Percentiles rank a stretch among this genome's conserved stretches.
phyloP scores from a whole-genome alignment of 768 basidiomycete genomes.

The Coprinopsis cinerea region DNA sequence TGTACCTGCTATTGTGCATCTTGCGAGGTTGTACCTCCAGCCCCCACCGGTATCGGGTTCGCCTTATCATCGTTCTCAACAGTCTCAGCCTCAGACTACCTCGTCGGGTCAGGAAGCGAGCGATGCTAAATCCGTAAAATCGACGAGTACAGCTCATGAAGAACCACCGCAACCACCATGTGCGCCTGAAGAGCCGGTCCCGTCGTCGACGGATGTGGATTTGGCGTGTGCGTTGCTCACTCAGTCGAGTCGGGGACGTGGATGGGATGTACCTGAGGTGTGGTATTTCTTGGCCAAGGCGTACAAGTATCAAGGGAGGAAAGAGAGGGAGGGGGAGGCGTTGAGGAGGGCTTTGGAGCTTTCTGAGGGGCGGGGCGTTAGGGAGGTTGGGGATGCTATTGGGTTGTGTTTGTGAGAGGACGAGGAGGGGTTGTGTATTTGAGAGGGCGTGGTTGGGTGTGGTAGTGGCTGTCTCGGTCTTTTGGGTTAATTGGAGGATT shows the following conservation, averaged over 20 bases:
- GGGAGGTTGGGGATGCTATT: slow-evolving; percentile 56
- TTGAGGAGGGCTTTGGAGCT: slow-evolving; percentile 61
- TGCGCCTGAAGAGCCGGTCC: no score
- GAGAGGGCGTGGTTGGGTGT: no score
- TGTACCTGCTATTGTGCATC: slow-evolving; percentile 70
- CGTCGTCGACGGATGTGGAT: slow-evolving; percentile 45
- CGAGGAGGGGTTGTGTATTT: no score
- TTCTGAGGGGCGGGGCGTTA: slow-evolving; percentile 55
- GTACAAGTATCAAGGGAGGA: slow-evolving; percentile 67
- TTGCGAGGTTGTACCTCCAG: slow-evolving; percentile 69
- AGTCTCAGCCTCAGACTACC: no score
- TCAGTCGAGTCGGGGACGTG: slow-evolving; percentile 69
- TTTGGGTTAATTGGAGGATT: no score
- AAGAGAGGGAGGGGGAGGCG: slow-evolving; percentile 69
- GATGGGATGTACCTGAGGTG: slow-evolving; percentile 90
- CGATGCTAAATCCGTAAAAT: neutral
- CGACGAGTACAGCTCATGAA: neutral
- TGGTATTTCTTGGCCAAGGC: slow-evolving; percentile 91
- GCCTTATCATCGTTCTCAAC: slow-evolving; percentile 4
- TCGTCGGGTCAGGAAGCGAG: no score
- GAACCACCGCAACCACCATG: no score
- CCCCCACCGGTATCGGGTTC: slow-evolving; percentile 17
- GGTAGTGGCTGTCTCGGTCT: no score
- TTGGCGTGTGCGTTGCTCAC: slow-evolving; percentile 78
- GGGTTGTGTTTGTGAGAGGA: slow-evolving; percentile 66